Percentiles rank a stretch among this genome's conserved stretches.
Conservation (phyloP, 345 rosid genomes). For the Melastoma malabathricum region DNA sequence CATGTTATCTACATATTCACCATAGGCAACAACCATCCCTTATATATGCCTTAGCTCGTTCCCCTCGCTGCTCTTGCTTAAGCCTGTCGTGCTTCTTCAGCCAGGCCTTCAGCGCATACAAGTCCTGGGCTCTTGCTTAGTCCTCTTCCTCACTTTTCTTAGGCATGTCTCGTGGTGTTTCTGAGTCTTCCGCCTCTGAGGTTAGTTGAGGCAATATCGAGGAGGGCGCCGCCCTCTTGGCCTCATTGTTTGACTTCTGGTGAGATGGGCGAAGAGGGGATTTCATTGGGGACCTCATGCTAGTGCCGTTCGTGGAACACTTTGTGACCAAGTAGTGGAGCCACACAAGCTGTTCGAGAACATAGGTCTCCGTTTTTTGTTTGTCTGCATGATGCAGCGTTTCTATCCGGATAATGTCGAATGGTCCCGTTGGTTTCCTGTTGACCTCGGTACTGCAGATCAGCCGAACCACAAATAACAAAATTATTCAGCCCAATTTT, state of each 20-base stretch:
- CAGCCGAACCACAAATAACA: not conserved
- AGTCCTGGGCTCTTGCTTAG: slow-evolving; percentile 83
- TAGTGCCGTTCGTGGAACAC: slow-evolving; percentile 3
- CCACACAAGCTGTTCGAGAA: slow-evolving; percentile 73
- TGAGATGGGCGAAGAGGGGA: not conserved
- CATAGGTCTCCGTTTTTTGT: slow-evolving; percentile 62
- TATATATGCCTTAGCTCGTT: too few relatives aligned
- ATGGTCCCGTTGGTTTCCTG: slow-evolving; percentile 28
- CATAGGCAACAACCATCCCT: too few relatives aligned
- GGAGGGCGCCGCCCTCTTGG: slow-evolving; percentile 9
- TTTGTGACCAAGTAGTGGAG: slow-evolving; percentile 61
- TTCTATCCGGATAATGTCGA: slow-evolving; percentile 57
- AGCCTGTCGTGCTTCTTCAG: too few relatives aligned
- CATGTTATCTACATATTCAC: too few relatives aligned
- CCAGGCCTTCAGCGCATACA: slow-evolving; percentile 11
- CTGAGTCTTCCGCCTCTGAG: slow-evolving; percentile 20
- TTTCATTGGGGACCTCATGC: slow-evolving; percentile 10
- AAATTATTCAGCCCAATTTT: not conserved
- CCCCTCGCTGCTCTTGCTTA: too few relatives aligned
- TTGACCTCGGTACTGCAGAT: slow-evolving; percentile 42
- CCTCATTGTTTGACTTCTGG: slow-evolving; percentile 13
- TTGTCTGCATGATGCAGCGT: slow-evolving; percentile 81
- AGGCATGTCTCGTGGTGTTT: slow-evolving; percentile 63
- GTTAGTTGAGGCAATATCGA: slow-evolving; percentile 18
- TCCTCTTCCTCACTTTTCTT: slow-evolving; percentile 61